Percentiles rank a stretch among this genome's conserved stretches.
Conservation (phyloP, 495 filamentous ascomycete species). For the Penicillium flavigenum region DNA sequence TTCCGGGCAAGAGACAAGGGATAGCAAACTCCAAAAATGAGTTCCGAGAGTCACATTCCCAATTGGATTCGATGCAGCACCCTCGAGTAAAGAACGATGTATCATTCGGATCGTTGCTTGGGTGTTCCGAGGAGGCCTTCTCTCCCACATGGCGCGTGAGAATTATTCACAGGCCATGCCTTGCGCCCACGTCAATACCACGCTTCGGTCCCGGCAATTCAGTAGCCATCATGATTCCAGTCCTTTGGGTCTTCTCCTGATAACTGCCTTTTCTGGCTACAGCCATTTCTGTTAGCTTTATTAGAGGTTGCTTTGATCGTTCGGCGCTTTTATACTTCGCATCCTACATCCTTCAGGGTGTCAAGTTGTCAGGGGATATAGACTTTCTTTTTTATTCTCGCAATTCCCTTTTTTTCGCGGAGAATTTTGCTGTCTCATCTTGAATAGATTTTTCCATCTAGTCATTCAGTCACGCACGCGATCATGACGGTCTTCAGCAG, state of each 20-base stretch:
- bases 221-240: conserved; percentile 1
- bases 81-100: conserved; percentile 22
- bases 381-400: background rate
- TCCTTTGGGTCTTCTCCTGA: conserved; percentile 15
- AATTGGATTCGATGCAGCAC: conserved; percentile 1
- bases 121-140: background rate
- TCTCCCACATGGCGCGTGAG: conserved; percentile 21
- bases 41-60: conserved; percentile 11
- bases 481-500: conserved; percentile 12
- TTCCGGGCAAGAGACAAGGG: conserved; percentile 22
- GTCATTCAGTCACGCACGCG: background rate
- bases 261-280: conserved; percentile 24
- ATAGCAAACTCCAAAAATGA: conserved; percentile 7
- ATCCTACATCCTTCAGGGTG: background rate
- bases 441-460: background rate
- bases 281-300: background rate
- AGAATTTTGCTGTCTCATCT: background rate
- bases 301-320: background rate
- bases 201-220: conserved; percentile 13
- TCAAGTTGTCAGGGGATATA: background rate
- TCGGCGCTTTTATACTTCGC: conserved; percentile 1
- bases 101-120: conserved; percentile 13
- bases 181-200: conserved; percentile 28
- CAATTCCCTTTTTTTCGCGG: background rate
- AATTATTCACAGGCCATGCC: conserved; percentile 24